Evolutionary conservation across 2,329 filamentous ascomycete species (phyloP).

Genomic region (Fusarium sp.): DNA sequence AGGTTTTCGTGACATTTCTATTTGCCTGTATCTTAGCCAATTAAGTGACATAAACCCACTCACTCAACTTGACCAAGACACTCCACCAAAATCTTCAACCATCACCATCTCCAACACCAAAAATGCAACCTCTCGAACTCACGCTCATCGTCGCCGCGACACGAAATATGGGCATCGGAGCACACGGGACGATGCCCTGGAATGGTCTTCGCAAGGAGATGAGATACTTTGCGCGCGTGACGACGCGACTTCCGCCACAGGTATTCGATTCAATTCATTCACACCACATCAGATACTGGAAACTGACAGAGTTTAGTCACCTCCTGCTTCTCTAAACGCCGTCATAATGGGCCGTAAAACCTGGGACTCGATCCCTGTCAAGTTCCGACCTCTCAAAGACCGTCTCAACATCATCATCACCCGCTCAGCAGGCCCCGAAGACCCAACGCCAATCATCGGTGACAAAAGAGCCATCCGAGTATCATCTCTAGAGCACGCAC

Average conservation of each 20-base stretch:
- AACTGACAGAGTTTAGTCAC: slow-evolving; percentile 38
- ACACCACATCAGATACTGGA: background rate
- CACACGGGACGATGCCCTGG: slow-evolving; percentile 85
- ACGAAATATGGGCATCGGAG: slow-evolving; percentile 89
- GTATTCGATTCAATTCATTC: slow-evolving; percentile 43
- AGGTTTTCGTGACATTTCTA: background rate
- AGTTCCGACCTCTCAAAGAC: slow-evolving; percentile 82
- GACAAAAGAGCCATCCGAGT: slow-evolving; percentile 63
- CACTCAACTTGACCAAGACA: background rate
- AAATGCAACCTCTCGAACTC: slow-evolving; percentile 67
- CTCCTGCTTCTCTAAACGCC: slow-evolving; percentile 67
- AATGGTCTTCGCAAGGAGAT: slow-evolving; percentile 90
- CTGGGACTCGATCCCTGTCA: slow-evolving; percentile 87
- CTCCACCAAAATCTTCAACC: slow-evolving; percentile 7
- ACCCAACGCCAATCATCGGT: slow-evolving; percentile 10
- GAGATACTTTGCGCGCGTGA: slow-evolving; percentile 93
- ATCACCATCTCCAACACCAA: slow-evolving; percentile 4
- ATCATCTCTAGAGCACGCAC: slow-evolving; percentile 68
- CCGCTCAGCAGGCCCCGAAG: slow-evolving; percentile 55
- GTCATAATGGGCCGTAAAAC: slow-evolving; percentile 99
- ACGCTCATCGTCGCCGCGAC: slow-evolving; percentile 97
- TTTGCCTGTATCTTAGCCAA: background rate
- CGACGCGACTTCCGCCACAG: slow-evolving; percentile 70
- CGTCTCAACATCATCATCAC: slow-evolving; percentile 87
- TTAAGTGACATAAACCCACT: slow-evolving; percentile 23